Conservation (phyloP, 2,329 filamentous ascomycete genomes). For the Ramularia endophylla region DNA sequence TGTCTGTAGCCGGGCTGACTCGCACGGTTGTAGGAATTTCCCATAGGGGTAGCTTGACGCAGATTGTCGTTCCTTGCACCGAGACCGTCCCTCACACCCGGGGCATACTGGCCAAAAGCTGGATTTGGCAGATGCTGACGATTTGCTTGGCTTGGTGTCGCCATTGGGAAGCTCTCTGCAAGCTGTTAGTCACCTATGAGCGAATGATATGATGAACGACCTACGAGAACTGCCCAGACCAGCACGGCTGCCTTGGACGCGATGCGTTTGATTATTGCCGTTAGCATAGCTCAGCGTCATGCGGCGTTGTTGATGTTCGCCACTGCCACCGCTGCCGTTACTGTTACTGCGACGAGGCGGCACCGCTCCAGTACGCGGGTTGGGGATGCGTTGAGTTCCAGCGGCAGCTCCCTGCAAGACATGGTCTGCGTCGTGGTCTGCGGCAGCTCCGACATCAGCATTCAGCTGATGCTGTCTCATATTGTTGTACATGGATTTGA, state of each 20-base stretch:
- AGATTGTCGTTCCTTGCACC: too few species aligned
- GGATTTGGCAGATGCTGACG: too few species aligned
- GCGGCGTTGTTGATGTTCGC: slow-evolving; percentile 6
- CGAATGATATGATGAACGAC: neutral
- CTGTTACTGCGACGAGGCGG: slow-evolving; percentile 7
- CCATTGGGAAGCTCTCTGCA: too few species aligned
- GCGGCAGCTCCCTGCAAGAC: slow-evolving; percentile 32
- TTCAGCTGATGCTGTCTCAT: slow-evolving; percentile 52
- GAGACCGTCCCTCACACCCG: too few species aligned
- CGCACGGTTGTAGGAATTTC: too few species aligned
- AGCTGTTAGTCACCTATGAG: too few species aligned
- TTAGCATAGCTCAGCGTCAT: slow-evolving; percentile 1
- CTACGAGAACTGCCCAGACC: slow-evolving; percentile 15
- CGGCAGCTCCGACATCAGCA: slow-evolving; percentile 50
- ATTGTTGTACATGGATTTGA: slow-evolving; percentile 39
- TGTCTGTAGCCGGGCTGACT: too few species aligned
- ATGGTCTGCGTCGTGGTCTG: slow-evolving; percentile 47
- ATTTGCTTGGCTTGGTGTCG: too few species aligned
- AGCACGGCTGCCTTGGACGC: slow-evolving; percentile 11
- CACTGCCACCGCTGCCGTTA: slow-evolving; percentile 17
- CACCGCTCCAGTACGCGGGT: slow-evolving; percentile 1
- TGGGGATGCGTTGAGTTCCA: slow-evolving; percentile 4
- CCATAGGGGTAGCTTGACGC: too few species aligned
- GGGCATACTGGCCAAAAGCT: too few species aligned
- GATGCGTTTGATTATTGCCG: slow-evolving; percentile 6